Conservation (phyloP, 169 alveolate genomes). For the Eimeria falciformis region DNA sequence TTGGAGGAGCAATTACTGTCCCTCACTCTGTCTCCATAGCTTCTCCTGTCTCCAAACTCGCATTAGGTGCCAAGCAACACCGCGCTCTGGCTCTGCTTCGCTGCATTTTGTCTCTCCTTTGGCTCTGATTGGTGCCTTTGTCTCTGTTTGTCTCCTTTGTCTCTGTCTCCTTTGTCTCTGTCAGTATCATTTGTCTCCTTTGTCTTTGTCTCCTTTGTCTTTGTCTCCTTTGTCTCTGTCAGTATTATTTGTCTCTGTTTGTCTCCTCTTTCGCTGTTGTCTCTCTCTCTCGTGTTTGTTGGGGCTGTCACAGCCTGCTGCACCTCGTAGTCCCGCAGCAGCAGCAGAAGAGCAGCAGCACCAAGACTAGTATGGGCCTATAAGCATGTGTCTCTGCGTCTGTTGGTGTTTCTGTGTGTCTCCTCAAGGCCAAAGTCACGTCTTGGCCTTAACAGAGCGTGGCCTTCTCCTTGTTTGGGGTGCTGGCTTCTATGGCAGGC, state of each 20-base stretch:
- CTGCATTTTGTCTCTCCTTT: neutral
- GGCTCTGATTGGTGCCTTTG: neutral
- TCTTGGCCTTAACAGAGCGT: constrained; percentile 83
- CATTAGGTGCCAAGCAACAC: constrained; percentile 82
- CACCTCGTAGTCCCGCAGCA: too few species aligned
- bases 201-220: neutral
- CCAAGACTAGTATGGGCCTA: too few species aligned
- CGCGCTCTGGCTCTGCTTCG: neutral
- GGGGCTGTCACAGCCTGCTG: too few species aligned
- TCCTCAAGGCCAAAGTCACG: constrained; percentile 80
- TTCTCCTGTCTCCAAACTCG: constrained; percentile 85
- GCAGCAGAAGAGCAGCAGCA: too few species aligned
- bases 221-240: neutral
- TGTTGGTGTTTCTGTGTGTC: neutral
- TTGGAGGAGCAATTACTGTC: constrained; percentile 82
- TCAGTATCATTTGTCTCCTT: too few species aligned
- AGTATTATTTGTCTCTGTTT: neutral
- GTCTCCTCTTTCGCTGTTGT: neutral
- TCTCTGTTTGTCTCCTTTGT: too few species aligned
- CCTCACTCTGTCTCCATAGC: constrained; percentile 85
- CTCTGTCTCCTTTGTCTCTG: constrained; percentile 1
- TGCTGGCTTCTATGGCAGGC: constrained; percentile 86
- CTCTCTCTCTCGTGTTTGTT: neutral
- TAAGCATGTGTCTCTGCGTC: neutral
- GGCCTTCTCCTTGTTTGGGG: constrained; percentile 90